A percentile compares a stretch with the other conserved stretches of the same genome.
These are phyloP conservation scores for Podaxis sp. DNA, from an alignment of 768 basidiomycete genomes.

Conservation along the genomic window DNA sequence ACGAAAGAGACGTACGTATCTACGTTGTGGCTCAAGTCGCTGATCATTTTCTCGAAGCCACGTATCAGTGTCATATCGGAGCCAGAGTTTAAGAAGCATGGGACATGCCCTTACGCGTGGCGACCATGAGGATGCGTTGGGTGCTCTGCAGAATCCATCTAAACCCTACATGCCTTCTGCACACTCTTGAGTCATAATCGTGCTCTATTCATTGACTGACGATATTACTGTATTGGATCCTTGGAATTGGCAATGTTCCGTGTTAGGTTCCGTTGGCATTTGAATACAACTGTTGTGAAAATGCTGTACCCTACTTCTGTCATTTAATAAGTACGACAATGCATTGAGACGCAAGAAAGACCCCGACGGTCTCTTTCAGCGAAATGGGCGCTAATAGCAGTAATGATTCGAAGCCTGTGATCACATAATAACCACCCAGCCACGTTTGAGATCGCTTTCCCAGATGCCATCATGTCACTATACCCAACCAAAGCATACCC, in stretches of 20 bases:
- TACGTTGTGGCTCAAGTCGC: background rate
- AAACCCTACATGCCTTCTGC: background rate
- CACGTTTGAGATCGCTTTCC: background rate
- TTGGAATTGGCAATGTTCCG: background rate
- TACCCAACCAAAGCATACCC: constrained; percentile 34
- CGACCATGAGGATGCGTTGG: background rate
- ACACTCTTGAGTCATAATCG: background rate
- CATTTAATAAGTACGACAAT: background rate
- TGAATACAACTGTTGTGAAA: background rate
- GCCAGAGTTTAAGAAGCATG: background rate
- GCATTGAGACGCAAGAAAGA: background rate
- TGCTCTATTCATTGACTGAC: no score
- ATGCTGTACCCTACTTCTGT: background rate
- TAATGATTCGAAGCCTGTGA: background rate
- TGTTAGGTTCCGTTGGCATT: background rate
- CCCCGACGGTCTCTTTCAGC: no score
- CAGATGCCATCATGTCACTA: constrained; percentile 30
- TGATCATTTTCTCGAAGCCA: background rate
- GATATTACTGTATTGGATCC: no score
- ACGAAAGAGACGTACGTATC: background rate
- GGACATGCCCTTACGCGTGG: background rate
- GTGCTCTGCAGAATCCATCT: background rate
- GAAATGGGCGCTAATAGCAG: background rate
- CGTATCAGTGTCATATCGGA: background rate
- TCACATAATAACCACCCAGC: background rate